These are phyloP conservation scores for Eucommia ulmoides DNA, from an alignment of 257 asterid species.

Conservation along the genomic window DNA sequence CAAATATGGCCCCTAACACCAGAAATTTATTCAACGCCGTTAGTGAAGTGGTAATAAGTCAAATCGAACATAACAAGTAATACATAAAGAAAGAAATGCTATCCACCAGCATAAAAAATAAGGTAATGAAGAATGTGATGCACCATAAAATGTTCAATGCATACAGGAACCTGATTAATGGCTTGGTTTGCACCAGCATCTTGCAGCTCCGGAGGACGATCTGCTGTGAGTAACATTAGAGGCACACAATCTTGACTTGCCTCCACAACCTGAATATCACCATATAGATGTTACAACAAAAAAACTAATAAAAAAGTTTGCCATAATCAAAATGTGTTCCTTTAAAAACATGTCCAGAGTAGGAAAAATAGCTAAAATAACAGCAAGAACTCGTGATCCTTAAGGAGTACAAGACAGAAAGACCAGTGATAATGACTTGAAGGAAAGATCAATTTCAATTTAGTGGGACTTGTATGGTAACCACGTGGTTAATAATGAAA, in stretches of 20 bases:
- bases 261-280: slow-evolving; percentile 70
- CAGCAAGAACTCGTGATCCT: no score
- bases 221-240: slow-evolving; percentile 79
- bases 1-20: no score
- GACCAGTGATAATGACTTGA: neutral
- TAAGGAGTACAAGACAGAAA: neutral
- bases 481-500: no score
- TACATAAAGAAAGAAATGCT: neutral
- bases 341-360: neutral
- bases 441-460: neutral
- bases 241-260: slow-evolving; percentile 95
- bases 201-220: slow-evolving; percentile 90
- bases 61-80: neutral
- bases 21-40: no score
- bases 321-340: no score
- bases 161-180: slow-evolving; percentile 91
- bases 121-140: no score
- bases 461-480: no score
- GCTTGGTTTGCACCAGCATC: slow-evolving; percentile 99
- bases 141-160: no score
- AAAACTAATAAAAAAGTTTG: no score
- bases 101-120: neutral
- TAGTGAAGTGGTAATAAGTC: no score
- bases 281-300: neutral
- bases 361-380: neutral